Evolutionary conservation across 257 asterid species (phyloP), one percentile per base, ranked within the genome.

Genomic region (Solanum medicagineum): DNA sequence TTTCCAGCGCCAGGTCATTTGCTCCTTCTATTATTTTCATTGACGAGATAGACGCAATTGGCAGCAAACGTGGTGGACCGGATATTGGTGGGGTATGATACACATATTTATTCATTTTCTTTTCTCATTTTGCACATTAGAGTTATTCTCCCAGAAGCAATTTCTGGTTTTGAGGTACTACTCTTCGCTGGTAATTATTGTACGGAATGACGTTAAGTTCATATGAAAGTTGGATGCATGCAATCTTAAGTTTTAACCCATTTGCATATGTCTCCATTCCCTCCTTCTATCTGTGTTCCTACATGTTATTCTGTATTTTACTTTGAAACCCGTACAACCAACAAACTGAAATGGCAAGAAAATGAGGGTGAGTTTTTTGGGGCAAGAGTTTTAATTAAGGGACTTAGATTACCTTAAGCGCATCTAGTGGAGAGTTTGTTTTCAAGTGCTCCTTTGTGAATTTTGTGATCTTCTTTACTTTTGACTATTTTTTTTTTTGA

Each of bases 1-100:
- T 97, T 90, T 86, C 97, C 56, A 97, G 96, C 89, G 98, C 99
- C 83, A 94, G 99, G 84, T 95, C 99, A 71, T 95, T 91, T 91
- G 92, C 99, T 71, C 99, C 99, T 83, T 97, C 99, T 85, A 97
- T 97, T 88, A 97, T 97, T 85, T 97, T 97, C 86, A 93, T 97
- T 88, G 99, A 97, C 86, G 99, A 97, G 93, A 95, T 97, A 88
- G 99, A 97, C 92, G 99, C 99, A 85, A 97, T 97, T 44, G 99
- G 99, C 74, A 94, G 99, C 89, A 97, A 95, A 89, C 97, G 99
- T 56, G 99, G 99, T 85, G 99, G 99, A 47, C 99, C 99, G 86
- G 99, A 97, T 92, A 92, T 97, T 89, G 99, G 98, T 84, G 99
- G 99, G 96, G 99, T 97, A 93, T 89, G 98, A 51, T 68, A 80